These are phyloP conservation scores for Yarrowia porcina DNA, from an alignment of 805 yeast genomes.

Conservation along the genomic window DNA sequence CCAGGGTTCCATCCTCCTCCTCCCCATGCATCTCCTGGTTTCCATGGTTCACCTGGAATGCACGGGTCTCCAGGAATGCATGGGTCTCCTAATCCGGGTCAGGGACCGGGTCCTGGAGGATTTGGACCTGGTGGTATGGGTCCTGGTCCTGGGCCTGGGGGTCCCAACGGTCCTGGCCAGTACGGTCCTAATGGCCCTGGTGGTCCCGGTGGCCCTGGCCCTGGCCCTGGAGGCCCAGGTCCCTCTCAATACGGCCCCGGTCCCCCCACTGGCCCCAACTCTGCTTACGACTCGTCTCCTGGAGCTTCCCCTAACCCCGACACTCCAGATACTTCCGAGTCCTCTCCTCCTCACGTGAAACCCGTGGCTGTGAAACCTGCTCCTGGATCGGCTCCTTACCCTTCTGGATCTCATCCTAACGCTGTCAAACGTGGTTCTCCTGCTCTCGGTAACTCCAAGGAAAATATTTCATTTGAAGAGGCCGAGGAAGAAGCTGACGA, in stretches of 20 bases:
- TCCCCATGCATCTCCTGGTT: not conserved
- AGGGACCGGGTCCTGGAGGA: not conserved
- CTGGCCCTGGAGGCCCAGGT: no score
- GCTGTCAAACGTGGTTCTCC: constrained; percentile 19
- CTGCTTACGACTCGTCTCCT: not conserved
- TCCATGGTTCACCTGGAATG: not conserved
- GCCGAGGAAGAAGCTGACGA: constrained; percentile 19
- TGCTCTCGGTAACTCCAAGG: constrained; percentile 11
- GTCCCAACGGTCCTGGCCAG: constrained; percentile 28
- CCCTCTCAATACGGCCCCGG: not conserved
- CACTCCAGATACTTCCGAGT: not conserved
- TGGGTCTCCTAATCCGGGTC: not conserved
- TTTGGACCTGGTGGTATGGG: not conserved
- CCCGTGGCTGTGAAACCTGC: not conserved
- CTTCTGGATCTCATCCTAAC: constrained; percentile 8
- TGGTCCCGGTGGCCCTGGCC: no score
- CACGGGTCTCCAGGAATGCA: not conserved
- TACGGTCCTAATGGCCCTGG: constrained; percentile 15
- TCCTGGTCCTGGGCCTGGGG: constrained; percentile 12
- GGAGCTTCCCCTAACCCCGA: not conserved
- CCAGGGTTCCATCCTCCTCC: not conserved
- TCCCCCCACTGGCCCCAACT: not conserved
- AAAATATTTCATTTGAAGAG: constrained; percentile 27
- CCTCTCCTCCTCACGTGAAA: not conserved
- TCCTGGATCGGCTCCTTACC: not conserved